Base-by-base conservation (phyloP, 768 basidiomycete species). In the Austroboletus eburneus region DNA sequence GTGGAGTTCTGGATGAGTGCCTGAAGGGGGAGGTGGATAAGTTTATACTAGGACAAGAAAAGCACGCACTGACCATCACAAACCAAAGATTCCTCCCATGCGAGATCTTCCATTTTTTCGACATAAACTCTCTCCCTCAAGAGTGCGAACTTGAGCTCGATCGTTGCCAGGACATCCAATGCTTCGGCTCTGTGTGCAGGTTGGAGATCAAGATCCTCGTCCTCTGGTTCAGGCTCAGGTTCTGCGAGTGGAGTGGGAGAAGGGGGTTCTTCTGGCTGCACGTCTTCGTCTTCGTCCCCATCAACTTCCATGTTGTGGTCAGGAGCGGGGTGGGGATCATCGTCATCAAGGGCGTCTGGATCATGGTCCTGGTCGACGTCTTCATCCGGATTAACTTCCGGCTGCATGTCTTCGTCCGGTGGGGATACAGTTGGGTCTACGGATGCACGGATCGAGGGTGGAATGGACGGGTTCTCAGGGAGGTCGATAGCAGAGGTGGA, bases 111-210 rank as follows among this genome's bases (percentile, higher is more conserved):
- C 91, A 97, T 92, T 64, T 93, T 88, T 69, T 98, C 95, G 17
- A 97, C 75, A 64, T 94, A 97, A 14, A 97, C 73, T 41, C 81
- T 74, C 63, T 97, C 93, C 39, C 95, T 71, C 46, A 97, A 66
- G 25, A 87, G 68, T 0, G 94, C 93, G 65, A 93, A 96, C 59
- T 89, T 91, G 67, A 97, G 80, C 61, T 99, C 95, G 56, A 99
- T 94, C 37, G 74, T 77, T 3, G 94, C 86, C 7, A 97, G 71
- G 0, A 86, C 85, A 48, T 93, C 91, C 47, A 98, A 76, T 0
- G 92, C 92, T 58, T 95, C 92, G 4, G 83, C 84, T 18, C 90
- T 77, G 62, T 90, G 87, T 1, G 85, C 85, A 37, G 85, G 86
- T 49, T 89, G 87, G 44, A 89, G 67, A 50, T 92, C 91, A 10